Base-by-base conservation (phyloP, 75 land plant species). In the Adiantum capillusveneris region DNA sequence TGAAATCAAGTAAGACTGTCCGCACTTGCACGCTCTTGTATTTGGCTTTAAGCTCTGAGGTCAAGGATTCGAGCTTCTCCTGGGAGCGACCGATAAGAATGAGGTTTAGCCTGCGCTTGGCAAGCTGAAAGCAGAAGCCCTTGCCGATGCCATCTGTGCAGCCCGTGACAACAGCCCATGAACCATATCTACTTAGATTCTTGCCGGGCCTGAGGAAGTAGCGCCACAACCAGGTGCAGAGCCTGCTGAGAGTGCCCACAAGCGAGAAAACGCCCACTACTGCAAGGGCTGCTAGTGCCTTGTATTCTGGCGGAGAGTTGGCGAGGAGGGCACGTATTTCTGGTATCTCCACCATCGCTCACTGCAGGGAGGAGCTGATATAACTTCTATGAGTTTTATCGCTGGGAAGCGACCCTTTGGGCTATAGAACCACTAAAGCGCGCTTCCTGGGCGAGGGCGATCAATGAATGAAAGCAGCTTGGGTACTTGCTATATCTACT, bases 141-240 rank as follows among this genome's bases (percentile, higher is more conserved):
- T 66, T 74, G 24, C 99, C 99, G 29, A 95, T 95, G 26, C 99
- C 99, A 56, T 90, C 96, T 0, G 91, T 90, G 51, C 84, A 51
- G 0, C 97, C 99, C 24, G 99, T 95, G 41, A 95, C 79, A 2
- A 95, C 48, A 0, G 99, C 97, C 99, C 99, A 95, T 6, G 82
- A 74, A 11, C 99, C 96, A 65, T 95, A 95, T 24, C 74, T 56
- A 0, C 49, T 63, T 25, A 84, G 73, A 53, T 81, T 58, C 72
- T 85, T 89, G 17, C 68, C 62, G 25, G 86, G 75, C 53, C 88
- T 56, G 30, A 88, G 65, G 62, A 84, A 88, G 31, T 51, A 57
- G 22, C 72, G 67, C 63, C 64, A 84, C 37, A 77, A 43, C 88
- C 88, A 84, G 11, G 19, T 17, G 53, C 27, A 22, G 34, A 50